Percentiles rank a stretch among this genome's conserved stretches.
Conservation (phyloP, 2,329 filamentous ascomycete species). For the Penicillium sp. region DNA sequence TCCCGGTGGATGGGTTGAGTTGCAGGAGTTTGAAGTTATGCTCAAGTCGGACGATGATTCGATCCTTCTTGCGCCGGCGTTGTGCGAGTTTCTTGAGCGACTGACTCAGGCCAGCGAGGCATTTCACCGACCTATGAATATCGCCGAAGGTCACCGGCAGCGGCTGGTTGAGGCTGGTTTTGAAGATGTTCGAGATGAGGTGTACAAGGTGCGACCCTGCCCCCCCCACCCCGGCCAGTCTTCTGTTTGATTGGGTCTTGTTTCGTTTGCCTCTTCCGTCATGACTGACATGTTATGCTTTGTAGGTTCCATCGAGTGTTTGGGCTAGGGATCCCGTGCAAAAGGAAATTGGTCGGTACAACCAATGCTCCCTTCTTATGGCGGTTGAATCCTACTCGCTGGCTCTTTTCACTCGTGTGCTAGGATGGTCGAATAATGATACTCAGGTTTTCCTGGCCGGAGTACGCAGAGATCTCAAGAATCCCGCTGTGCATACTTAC, state of each 20-base stretch:
- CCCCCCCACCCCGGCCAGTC: not conserved
- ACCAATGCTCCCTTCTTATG: slow-evolving; percentile 33
- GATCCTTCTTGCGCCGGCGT: slow-evolving; percentile 24
- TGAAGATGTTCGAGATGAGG: slow-evolving; percentile 50
- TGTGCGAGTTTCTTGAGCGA: slow-evolving; percentile 28
- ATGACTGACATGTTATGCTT: not conserved
- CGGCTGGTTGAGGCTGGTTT: slow-evolving; percentile 56
- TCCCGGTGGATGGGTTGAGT: slow-evolving; percentile 54
- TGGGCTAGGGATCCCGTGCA: slow-evolving; percentile 52
- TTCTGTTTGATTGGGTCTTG: not conserved
- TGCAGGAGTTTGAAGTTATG: slow-evolving; percentile 40
- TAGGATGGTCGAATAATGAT: slow-evolving; percentile 40
- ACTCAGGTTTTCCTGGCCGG: slow-evolving; percentile 41
- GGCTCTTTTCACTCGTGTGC: slow-evolving; percentile 33
- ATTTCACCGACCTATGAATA: slow-evolving; percentile 37
- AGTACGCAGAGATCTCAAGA: slow-evolving; percentile 40
- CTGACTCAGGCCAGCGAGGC: slow-evolving; percentile 32
- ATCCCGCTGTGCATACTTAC: slow-evolving; percentile 42
- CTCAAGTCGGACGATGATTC: slow-evolving; percentile 35
- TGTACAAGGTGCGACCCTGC: slow-evolving; percentile 41
- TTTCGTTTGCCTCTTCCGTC: not conserved
- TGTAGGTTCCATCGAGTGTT: slow-evolving; percentile 47
- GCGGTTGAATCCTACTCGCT: slow-evolving; percentile 34
- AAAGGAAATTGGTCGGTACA: slow-evolving; percentile 43
- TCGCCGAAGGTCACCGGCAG: slow-evolving; percentile 40